Base-by-base conservation (phyloP, 441 rosid species). In the Gossypium laxum region DNA sequence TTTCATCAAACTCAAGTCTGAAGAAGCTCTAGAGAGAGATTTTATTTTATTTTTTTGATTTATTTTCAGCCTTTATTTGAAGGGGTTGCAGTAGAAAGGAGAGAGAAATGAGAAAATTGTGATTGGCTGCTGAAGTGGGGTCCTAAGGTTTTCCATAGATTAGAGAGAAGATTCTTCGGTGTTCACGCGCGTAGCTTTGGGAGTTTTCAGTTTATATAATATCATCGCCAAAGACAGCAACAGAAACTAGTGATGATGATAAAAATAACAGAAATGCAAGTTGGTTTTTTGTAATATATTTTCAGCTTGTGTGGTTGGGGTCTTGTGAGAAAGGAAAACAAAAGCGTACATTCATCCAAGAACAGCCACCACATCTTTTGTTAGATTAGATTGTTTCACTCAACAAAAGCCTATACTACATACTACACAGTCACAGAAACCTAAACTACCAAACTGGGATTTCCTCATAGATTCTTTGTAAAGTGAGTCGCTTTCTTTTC, bases 401-500 rank as follows among this genome's bases (percentile, higher is more conserved):
- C 22, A 71, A 72, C 22, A 71, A 72, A 28, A 34, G 74, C 14
- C 61, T 10, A 54, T 7, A 54, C 59, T 19, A n/a, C 6, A 48
- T 18, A 6, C 71, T 7, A 18, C 57, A 59, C 47, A 65, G 5
- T 54, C 45, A 66, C 71, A 77, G 26, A 12, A 26, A 28, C 71
- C 71, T 57, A 50, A 26, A 50, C 15, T 70, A 41, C 75, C 67
- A 67, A 67, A 75, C 55, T 74, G 69, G 59, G 70, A 61, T 72
- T 75, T 56, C 43, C 10, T 69, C 74, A 58, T 72, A 74, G 74
- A 75, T 24, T 75, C 73, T 75, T 69, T 74, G 61, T 69, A 78
- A 73, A 80, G 83, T 79, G 71, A 72, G 80, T 77, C 60, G 26
- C 79, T 81, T 73, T 68, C 47, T 52, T 28, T 70, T 60, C 34